Base-by-base conservation (phyloP, 2,329 filamentous ascomycete species). In the Taxawa tesnikishii region DNA sequence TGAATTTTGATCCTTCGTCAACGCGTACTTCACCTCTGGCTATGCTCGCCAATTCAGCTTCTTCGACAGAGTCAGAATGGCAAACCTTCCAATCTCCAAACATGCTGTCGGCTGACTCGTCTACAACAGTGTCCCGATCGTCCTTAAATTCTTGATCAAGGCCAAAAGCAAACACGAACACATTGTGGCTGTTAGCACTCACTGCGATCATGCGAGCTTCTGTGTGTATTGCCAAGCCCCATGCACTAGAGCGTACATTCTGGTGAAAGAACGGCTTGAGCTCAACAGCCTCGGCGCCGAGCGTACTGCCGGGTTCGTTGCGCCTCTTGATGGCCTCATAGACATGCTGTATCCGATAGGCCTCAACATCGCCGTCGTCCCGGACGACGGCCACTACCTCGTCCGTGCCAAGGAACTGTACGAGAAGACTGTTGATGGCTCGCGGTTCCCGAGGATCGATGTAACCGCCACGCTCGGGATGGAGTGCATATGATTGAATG, bases 161-260 rank as follows among this genome's bases (percentile, higher is more conserved):
- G 1, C 68, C 73, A 43, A 73, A 72, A 10, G 71, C 70, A 44
- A 73, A 70, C 1, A 79, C 60, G 3, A 63, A 68, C 16, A 81
- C 67, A 11, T 60, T 47, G 14, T 64, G 61, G 0, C 67, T 70
- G 50, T 98, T 98, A 0, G 82, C 76, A 44, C 81, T 83, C 24
- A 92, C 78, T 1, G 88, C 90, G 40, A 98, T 79, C 39, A 94
- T 62, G 0, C 87, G 75, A n/a, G 83, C 83, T 40, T 76, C 62
- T 39, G 73, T 68, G 52, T 96, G 88, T 8, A 94, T 68, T 6
- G 84, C 79, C 29, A 94, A 57, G 0, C 88, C 90, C 90, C 90
- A 98, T 3, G 87, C 88, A 38, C 83, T 88, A 15, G 58, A 60
- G 2, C 73, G 72, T 3, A 94, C 84, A 49, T 81, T 85, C 23